Base-by-base conservation (phyloP, 2,329 filamentous ascomycete genomes). In the Talaromyces sp. region DNA sequence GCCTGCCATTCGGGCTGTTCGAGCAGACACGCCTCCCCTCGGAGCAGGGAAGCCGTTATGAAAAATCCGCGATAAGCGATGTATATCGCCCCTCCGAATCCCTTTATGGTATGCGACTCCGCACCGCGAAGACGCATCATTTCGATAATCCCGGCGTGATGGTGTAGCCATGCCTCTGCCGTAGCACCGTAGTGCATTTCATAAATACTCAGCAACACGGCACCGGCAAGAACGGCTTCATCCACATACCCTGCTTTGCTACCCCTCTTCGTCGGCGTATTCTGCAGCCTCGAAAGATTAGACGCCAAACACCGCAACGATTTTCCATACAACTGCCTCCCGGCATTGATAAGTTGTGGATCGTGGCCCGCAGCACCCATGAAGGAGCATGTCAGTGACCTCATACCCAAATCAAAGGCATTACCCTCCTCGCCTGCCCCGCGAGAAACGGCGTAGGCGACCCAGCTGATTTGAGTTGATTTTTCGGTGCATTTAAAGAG, bases 111-210 rank as follows among this genome's bases (percentile, higher is more conserved):
- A 58, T 75, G 71, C 9, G 70, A 67, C n/a, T 63, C 54, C 7
- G 74, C 69, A 4, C 75, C 74, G 8, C 75, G 74, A 14, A 73
- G 66, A 42, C 66, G 68, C 69, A 77, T 75, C 33, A 77, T 61
- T 3, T 70, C 68, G 16, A 70, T 69, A 4, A 74, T 71, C 7
- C 75, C 75, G 0, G 71, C 67, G 6, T 72, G 72, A 66, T 77
- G 75, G n/a, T 68, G 69, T 5, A 76, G 64, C 74, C 75, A 77
- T 4, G 73, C 69, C 9, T 72, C 65, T 18, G 70, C 68, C 16
- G 69, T 69, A 21, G 72, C 74, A 40, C 70, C 73, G 39, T 70
- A 67, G 60, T 74, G 71, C 65, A 75, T 73, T 46, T 77, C 75
- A 58, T 74, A 77, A 23, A 75, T 67, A 11, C 71, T 72, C 5